Evolutionary conservation across 768 basidiomycete genomes (phyloP).

Genomic region (Heimioporus sp.): DNA sequence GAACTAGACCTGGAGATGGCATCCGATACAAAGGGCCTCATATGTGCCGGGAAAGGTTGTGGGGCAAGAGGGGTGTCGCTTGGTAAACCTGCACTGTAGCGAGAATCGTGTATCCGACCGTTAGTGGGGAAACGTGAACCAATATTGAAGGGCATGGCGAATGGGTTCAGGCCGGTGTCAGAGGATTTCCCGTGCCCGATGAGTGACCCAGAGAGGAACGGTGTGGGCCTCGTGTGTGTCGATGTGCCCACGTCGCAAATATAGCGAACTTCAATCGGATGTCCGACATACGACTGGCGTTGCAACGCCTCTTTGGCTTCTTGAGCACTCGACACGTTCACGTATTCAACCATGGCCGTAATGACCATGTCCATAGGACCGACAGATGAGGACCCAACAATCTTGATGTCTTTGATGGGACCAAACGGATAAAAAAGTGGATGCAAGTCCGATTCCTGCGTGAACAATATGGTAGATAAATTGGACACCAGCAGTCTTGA

Average conservation of each 20-base stretch:
- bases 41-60: conserved; percentile 18
- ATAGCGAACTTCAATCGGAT: conserved; percentile 39
- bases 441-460: conserved; percentile 61
- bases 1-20: conserved; percentile 33
- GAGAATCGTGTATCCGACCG: conserved; percentile 5
- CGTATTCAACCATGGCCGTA: conserved; percentile 65
- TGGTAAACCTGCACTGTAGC: conserved; percentile 12
- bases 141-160: conserved; percentile 30
- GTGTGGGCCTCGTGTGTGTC: conserved; percentile 1
- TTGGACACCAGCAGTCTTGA: conserved; percentile 60
- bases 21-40: conserved; percentile 16
- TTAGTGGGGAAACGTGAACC: conserved; percentile 8
- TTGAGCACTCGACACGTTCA: conserved; percentile 48
- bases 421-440: conserved; percentile 78
- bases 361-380: conserved; percentile 39
- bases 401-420: conserved; percentile 58
- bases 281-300: conserved; percentile 59
- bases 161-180: conserved; percentile 31
- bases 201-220: conserved; percentile 11
- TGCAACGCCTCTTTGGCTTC: conserved; percentile 65
- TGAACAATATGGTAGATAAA: conserved; percentile 64
- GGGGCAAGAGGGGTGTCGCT: conserved; percentile 24
- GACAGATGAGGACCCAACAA: conserved; percentile 36
- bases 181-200: conserved; percentile 12
- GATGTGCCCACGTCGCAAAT: conserved; percentile 21